Evolutionary conservation across 2,329 filamentous ascomycete genomes (phyloP).

Genomic region (Fusarium sp.): DNA sequence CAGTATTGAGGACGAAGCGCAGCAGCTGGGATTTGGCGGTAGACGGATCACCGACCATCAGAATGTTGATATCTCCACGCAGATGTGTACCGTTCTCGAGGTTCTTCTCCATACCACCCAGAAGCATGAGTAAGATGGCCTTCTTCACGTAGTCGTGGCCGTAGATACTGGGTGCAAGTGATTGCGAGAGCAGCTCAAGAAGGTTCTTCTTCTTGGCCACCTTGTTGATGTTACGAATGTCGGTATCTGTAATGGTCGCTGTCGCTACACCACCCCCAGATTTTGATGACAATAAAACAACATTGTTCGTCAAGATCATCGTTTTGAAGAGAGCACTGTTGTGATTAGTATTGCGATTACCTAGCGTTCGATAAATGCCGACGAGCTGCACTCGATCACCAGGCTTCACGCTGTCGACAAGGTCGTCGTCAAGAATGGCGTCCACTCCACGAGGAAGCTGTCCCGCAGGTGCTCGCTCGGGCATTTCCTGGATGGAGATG

Average conservation of each 20-base stretch:
- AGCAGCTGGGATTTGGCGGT: constrained; percentile 98
- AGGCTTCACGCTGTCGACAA: constrained; percentile 94
- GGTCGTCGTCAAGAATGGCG: constrained; percentile 95
- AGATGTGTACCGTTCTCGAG: constrained; percentile 97
- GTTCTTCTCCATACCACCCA: constrained; percentile 98
- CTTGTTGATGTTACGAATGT: constrained; percentile 99
- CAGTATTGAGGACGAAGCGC: constrained; percentile 96
- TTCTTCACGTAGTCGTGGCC: constrained; percentile 99
- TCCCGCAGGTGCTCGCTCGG: constrained; percentile 92
- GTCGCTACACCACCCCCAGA: constrained; percentile 94
- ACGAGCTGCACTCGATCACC: constrained; percentile 96
- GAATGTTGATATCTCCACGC: constrained; percentile 97
- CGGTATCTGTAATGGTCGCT: constrained; percentile 92
- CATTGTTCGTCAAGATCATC: constrained; percentile 91
- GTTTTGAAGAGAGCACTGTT: constrained; percentile 97
- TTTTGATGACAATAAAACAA: constrained; percentile 95
- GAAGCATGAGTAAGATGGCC: constrained; percentile 92
- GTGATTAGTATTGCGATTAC: constrained; percentile 91
- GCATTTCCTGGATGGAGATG: constrained; percentile 99
- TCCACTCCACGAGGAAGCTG: constrained; percentile 96
- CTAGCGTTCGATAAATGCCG: constrained; percentile 93
- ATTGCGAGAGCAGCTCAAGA: constrained; percentile 93
- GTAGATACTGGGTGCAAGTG: constrained; percentile 94
- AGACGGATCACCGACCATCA: constrained; percentile 99
- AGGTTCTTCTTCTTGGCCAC: constrained; percentile 93